These are phyloP conservation scores for Aspergillus tanneri DNA, from an alignment of 2,329 filamentous ascomycete genomes.

Conservation along the genomic window DNA sequence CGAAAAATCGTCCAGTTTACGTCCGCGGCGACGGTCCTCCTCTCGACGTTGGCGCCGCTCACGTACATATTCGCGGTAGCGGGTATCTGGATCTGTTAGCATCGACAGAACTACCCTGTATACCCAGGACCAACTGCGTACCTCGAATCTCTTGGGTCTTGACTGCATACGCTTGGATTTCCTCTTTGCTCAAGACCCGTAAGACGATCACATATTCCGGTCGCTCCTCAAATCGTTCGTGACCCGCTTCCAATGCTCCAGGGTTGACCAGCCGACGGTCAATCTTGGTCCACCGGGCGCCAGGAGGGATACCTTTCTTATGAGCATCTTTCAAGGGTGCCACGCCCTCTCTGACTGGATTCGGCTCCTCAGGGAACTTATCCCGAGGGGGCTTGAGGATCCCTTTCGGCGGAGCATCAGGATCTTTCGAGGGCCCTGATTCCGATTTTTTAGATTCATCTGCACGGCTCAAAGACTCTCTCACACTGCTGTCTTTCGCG, in stretches of 20 bases:
- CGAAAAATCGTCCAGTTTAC: constrained; percentile 29
- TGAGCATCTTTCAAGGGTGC: constrained; percentile 89
- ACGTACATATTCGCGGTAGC: constrained; percentile 37
- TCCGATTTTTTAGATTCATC: constrained; percentile 30
- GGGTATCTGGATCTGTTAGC: constrained; percentile 31
- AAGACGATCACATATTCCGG: constrained; percentile 92
- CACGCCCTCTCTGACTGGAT: constrained; percentile 82
- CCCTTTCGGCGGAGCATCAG: constrained; percentile 68
- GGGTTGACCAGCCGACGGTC: constrained; percentile 85
- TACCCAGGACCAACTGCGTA: constrained; percentile 42
- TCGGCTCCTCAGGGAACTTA: constrained; percentile 82
- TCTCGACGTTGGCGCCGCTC: constrained; percentile 43
- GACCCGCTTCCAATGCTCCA: constrained; percentile 78
- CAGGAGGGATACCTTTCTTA: constrained; percentile 68
- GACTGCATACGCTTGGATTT: constrained; percentile 83
- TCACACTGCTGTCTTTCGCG: constrained; percentile 21
- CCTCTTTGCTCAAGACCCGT: constrained; percentile 79
- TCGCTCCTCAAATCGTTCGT: constrained; percentile 89
- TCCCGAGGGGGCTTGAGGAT: constrained; percentile 81
- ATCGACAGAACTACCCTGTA: not conserved
- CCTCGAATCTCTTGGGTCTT: constrained; percentile 80
- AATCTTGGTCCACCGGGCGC: constrained; percentile 91
- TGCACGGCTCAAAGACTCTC: constrained; percentile 14
- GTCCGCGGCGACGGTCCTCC: constrained; percentile 43
- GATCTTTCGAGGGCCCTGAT: constrained; percentile 47